These are phyloP conservation scores for Naganishia albida DNA, from an alignment of 1,284 basidiomycete genomes.

Conservation along the genomic window DNA sequence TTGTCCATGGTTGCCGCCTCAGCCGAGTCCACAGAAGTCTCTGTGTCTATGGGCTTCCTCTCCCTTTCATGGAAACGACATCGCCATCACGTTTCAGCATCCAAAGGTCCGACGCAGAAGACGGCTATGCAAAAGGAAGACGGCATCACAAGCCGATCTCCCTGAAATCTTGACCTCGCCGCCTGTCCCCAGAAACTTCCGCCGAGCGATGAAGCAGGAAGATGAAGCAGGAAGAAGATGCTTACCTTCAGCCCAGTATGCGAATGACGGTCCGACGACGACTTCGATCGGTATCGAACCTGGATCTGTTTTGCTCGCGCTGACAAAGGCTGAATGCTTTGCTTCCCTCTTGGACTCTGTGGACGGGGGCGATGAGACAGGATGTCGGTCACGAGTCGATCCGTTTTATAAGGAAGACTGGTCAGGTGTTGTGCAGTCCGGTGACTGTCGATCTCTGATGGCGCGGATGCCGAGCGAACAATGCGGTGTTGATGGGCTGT, in stretches of 20 bases:
- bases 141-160: neutral
- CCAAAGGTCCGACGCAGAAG: neutral
- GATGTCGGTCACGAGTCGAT: no score
- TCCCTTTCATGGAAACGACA: no score
- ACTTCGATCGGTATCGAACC: neutral
- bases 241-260: slow-evolving; percentile 9
- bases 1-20: no score
- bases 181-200: no score
- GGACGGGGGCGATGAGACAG: neutral
- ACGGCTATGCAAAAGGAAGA: neutral
- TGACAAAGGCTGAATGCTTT: slow-evolving; percentile 11
- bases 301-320: neutral
- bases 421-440: neutral
- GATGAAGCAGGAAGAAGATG: neutral
- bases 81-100: neutral
- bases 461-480: slow-evolving; percentile 14
- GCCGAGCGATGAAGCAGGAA: neutral
- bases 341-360: neutral
- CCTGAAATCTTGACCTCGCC: neutral
- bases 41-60: no score
- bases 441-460: slow-evolving; percentile 7
- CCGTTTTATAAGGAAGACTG: slow-evolving; percentile 13
- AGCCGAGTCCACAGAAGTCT: no score
- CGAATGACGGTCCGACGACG: neutral
- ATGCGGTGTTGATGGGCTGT: slow-evolving; percentile 9